Evolutionary conservation across 192 early-diverging fungal species (phyloP), one percentile per base, ranked within the genome.

Genomic region (Coemansia sp.): DNA sequence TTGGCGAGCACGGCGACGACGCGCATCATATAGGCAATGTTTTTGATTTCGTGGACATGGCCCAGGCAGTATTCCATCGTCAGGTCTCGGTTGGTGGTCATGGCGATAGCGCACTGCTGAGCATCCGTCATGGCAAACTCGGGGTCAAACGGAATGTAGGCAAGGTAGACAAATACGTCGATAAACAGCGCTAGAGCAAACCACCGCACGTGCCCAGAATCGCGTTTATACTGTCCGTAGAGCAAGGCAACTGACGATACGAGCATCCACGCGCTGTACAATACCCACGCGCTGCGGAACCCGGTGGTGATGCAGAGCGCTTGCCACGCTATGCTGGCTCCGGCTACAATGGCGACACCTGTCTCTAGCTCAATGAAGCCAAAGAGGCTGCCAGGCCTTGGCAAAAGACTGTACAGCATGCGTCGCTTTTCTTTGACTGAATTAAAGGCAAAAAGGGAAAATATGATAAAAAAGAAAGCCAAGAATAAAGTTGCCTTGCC

Each of bases 21-120:
- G 19, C 75, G 80, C 38, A 82, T 69, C 23, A 50, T 51, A 21
- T 72, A 74, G 15, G 75, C 80, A 19, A 82, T 82, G 38, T 58
- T 39, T 19, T 61, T 61, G 38, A 82, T 82, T 63, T 82, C 80
- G 51, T 82, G 80, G 36, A 82, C 75, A n/a, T 75, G 74, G 11
- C 27, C 68, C 41, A 82, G 68, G 34, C 80, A 82, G 45, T 82
- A 51, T 37, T 74, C 65, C 50, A 68, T 53, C 14, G 70, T 67
- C 70, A 82, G 38, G 55, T 42, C 68, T 5, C 39, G 60, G 68
- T 82, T 76, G 32, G 79, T 61, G 15, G 60, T 36, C 71, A 76
- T 73, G 2, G 75, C 74, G n/a, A 82, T 48, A 12, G 41, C 31
- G 66, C 79, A 82, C 59, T 67, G 69, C 65, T 82, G 74, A 25